phyloP scores from a whole-genome alignment of 2,329 filamentous ascomycete species.

The Aspergillus bombycis region DNA sequence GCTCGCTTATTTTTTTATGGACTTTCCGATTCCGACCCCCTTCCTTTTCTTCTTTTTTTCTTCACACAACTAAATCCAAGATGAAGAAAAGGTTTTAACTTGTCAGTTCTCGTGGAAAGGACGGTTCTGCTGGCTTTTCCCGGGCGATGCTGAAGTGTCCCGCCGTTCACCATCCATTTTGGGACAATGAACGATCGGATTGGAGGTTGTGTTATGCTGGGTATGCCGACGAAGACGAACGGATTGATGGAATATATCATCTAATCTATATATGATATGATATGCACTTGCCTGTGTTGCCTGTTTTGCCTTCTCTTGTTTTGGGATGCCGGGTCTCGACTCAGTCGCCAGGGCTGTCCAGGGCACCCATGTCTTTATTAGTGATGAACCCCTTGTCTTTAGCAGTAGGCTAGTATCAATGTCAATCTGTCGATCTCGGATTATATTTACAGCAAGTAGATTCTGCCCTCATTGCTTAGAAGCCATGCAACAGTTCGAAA shows the following conservation, averaged over 20 bases:
- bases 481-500: background rate
- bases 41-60: constrained; percentile 26
- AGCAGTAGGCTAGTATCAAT: background rate
- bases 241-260: background rate
- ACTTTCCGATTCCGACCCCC: background rate
- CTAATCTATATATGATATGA: background rate
- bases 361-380: background rate
- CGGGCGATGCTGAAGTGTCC: constrained; percentile 44
- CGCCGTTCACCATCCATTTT: constrained; percentile 40
- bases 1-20: constrained; percentile 22
- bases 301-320: background rate
- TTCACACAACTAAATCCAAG: constrained; percentile 48
- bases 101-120: constrained; percentile 41
- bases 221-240: background rate
- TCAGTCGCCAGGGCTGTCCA: background rate
- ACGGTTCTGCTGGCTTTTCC: constrained; percentile 31
- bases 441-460: background rate
- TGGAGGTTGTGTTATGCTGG: constrained; percentile 34
- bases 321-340: background rate
- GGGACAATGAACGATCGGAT: constrained; percentile 40
- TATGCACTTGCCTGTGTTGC: background rate
- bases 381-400: background rate
- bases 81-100: constrained; percentile 43
- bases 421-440: background rate
- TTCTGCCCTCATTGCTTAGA: background rate